phyloP scores from a whole-genome alignment of 805 yeast genomes.

The Metschnikowia peoriensis region DNA sequence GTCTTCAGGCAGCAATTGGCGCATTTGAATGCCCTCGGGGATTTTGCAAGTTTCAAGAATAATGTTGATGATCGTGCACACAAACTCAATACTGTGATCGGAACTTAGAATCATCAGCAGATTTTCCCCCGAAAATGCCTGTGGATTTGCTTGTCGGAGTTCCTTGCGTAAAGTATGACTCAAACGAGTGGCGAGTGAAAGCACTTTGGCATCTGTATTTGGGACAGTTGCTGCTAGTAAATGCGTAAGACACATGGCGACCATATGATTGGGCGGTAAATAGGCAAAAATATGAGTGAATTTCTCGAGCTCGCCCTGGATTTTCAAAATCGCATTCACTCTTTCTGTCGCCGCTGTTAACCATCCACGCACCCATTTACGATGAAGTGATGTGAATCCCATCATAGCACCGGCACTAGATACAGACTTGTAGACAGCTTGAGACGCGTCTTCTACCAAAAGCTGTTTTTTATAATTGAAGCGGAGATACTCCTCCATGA shows the following conservation, averaged over 20 bases:
- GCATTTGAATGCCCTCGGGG: not conserved
- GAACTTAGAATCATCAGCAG: constrained; percentile 13
- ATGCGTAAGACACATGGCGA: constrained; percentile 20
- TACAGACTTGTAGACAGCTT: constrained; percentile 2
- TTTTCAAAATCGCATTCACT: constrained; percentile 7
- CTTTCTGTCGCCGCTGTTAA: not conserved
- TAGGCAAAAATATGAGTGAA: constrained; percentile 16
- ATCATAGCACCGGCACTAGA: constrained; percentile 1
- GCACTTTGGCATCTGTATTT: constrained; percentile 16
- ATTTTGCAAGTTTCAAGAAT: constrained; percentile 17
- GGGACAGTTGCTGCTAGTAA: constrained; percentile 22
- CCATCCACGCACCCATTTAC: constrained; percentile 9
- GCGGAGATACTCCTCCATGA: constrained; percentile 24
- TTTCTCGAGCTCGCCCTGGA: constrained; percentile 5
- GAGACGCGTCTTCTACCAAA: constrained; percentile 26
- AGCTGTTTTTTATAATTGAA: constrained; percentile 27
- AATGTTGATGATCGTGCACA: constrained; percentile 18
- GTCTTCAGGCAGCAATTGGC: not conserved
- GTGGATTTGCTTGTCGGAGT: not conserved
- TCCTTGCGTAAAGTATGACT: constrained; percentile 1
- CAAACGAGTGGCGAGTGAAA: constrained; percentile 15
- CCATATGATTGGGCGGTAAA: constrained; percentile 16
- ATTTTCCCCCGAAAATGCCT: not conserved
- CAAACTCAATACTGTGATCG: constrained; percentile 22
- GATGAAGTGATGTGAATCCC: constrained; percentile 8